A percentile compares a stretch with the other conserved stretches of the same genome.
Conservation (phyloP, 768 basidiomycete genomes). For the Pleurotus tuoliensis region DNA sequence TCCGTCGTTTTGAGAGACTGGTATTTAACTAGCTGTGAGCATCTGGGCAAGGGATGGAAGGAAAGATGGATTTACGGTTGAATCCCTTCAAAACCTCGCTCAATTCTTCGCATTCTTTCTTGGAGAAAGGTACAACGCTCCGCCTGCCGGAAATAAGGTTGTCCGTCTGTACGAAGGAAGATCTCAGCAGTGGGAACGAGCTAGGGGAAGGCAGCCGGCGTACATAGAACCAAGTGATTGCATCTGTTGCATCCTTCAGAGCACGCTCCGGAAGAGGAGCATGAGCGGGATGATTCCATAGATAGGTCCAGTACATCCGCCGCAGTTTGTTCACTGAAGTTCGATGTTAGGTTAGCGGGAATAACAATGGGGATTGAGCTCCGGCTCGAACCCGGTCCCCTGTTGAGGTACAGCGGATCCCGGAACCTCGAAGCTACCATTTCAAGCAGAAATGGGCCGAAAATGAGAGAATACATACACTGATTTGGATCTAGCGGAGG, state of each 20-base stretch:
- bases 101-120: constrained; percentile 49
- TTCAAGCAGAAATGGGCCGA: too few relatives aligned
- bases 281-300: constrained; percentile 48
- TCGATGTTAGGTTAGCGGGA: not conserved
- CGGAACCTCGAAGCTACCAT: too few relatives aligned
- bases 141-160: constrained; percentile 41
- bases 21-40: not conserved
- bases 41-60: not conserved
- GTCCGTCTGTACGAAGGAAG: constrained; percentile 29
- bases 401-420: too few relatives aligned
- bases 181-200: not conserved
- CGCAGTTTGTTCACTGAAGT: constrained; percentile 38
- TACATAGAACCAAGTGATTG: constrained; percentile 48
- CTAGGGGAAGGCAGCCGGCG: constrained; percentile 3
- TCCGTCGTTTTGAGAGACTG: constrained; percentile 28
- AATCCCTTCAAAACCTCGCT: constrained; percentile 33
- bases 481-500: constrained; percentile 21
- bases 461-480: constrained; percentile 13
- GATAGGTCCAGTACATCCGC: constrained; percentile 49
- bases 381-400: too few relatives aligned
- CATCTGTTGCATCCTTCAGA: constrained; percentile 42
- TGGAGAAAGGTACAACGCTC: constrained; percentile 50
- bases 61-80: constrained; percentile 18
- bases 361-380: not conserved
- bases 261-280: constrained; percentile 36